A percentile compares a stretch with the other conserved stretches of the same genome.
Evolutionary conservation across 495 filamentous ascomycete species (phyloP).

Genomic region (Penicillium silybi): DNA sequence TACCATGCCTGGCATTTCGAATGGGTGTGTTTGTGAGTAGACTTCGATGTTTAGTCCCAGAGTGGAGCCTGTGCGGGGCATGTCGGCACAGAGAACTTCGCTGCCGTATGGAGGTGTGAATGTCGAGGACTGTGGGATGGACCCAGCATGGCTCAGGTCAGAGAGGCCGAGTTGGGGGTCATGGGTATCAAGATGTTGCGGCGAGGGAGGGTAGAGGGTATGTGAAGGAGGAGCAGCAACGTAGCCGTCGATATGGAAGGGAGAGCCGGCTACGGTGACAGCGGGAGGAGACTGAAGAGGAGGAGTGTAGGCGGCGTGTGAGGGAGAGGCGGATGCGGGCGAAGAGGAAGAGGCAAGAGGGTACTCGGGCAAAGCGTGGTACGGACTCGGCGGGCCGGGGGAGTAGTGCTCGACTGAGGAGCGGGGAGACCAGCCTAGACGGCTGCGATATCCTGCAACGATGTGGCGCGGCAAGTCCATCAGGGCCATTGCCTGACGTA

Average conservation of each 20-base stretch:
- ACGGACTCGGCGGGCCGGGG: slow-evolving; percentile 37
- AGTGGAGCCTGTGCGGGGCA: slow-evolving; percentile 24
- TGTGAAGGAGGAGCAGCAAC: slow-evolving; percentile 31
- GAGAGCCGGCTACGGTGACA: slow-evolving; percentile 34
- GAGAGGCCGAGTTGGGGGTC: slow-evolving; percentile 25
- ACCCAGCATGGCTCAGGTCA: slow-evolving; percentile 25
- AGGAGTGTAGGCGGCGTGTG: slow-evolving; percentile 40
- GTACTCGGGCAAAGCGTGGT: slow-evolving; percentile 33
- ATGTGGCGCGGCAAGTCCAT: slow-evolving; percentile 41
- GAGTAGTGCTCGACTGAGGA: slow-evolving; percentile 38
- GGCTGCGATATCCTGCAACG: slow-evolving; percentile 33
- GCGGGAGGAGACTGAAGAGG: slow-evolving; percentile 41
- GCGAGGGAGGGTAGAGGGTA: slow-evolving; percentile 35
- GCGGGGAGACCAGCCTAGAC: slow-evolving; percentile 37
- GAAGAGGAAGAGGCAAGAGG: slow-evolving; percentile 35
- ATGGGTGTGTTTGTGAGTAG: slow-evolving; percentile 29
- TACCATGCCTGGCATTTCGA: slow-evolving; percentile 27
- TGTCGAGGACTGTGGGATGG: slow-evolving; percentile 28
- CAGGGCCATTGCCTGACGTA: slow-evolving; percentile 30
- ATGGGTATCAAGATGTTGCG: slow-evolving; percentile 34
- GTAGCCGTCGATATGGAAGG: slow-evolving; percentile 34
- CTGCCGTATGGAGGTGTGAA: slow-evolving; percentile 34
- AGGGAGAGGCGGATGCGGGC: slow-evolving; percentile 36
- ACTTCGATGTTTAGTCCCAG: slow-evolving; percentile 33
- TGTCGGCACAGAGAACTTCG: slow-evolving; percentile 26